These are phyloP conservation scores for Umbelopsis sp. DNA, from an alignment of 371 early-diverging fungal species.

Conservation along the genomic window DNA sequence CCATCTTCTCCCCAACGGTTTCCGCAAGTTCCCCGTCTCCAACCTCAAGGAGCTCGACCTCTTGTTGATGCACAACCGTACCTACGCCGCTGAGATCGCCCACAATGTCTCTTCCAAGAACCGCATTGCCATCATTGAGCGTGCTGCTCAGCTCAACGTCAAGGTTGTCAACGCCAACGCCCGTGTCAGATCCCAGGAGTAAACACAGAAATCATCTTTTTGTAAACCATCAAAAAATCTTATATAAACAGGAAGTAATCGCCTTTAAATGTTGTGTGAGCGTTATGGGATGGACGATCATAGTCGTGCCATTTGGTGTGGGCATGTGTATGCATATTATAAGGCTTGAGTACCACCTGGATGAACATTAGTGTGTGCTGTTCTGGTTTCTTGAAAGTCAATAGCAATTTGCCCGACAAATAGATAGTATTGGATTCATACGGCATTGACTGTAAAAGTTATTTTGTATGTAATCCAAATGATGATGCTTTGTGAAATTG, in stretches of 20 bases:
- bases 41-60: slow-evolving; percentile 97
- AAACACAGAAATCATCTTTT: slow-evolving; percentile 35
- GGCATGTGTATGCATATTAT: no score
- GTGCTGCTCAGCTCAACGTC: slow-evolving; percentile 97
- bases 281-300: no score
- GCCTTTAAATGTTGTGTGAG: no score
- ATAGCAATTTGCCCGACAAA: no score
- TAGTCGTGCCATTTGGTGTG: no score
- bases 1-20: slow-evolving; percentile 97
- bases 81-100: slow-evolving; percentile 99
- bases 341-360: no score
- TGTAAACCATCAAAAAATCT: slow-evolving; percentile 10
- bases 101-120: slow-evolving; percentile 98
- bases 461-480: no score
- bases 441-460: no score
- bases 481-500: no score
- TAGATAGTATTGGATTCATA: no score
- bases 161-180: slow-evolving; percentile 98
- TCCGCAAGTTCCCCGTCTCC: slow-evolving; percentile 96
- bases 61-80: slow-evolving; percentile 98
- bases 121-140: slow-evolving; percentile 95
- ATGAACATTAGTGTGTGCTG: no score
- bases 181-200: slow-evolving; percentile 92
- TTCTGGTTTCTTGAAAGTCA: no score
- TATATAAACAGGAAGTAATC: slow-evolving; percentile 3